Percentiles rank a stretch among this genome's conserved stretches.
Conservation (phyloP, 768 basidiomycete species). For the Scleroderma citrinum region DNA sequence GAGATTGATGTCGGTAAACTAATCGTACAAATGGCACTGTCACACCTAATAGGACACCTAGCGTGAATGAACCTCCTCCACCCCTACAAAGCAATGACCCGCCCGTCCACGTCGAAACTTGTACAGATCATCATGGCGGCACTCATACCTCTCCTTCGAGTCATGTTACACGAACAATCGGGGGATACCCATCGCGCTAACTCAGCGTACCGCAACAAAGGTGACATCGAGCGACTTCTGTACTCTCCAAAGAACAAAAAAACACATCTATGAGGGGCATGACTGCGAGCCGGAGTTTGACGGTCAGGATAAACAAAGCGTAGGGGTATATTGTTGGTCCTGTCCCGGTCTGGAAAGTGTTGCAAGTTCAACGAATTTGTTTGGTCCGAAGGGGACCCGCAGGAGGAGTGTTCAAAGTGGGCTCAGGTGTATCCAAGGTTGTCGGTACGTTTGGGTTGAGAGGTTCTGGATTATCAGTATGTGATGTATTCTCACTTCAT, state of each 20-base stretch:
- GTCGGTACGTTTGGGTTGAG: conserved; percentile 38
- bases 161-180: conserved; percentile 12
- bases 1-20: background rate
- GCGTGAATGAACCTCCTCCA: too few species aligned
- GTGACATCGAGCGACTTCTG: conserved; percentile 60
- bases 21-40: background rate
- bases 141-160: conserved; percentile 4
- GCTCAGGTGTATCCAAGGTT: conserved; percentile 54
- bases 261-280: conserved; percentile 50
- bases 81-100: background rate
- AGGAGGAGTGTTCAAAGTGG: conserved; percentile 45
- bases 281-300: conserved; percentile 41
- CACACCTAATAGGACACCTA: background rate
- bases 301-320: conserved; percentile 54
- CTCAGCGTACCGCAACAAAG: conserved; percentile 48
- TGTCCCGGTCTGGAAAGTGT: conserved; percentile 74
- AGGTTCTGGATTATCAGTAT: conserved; percentile 43
- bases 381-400: conserved; percentile 19
- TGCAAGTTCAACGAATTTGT: conserved; percentile 71
- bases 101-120: background rate
- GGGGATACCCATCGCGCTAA: conserved; percentile 62
- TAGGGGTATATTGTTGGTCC: conserved; percentile 72
- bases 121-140: conserved; percentile 5
- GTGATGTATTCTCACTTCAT: conserved; percentile 19
- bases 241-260: conserved; percentile 40